These are phyloP conservation scores for Lentinula sp. DNA, from an alignment of 768 basidiomycete species.

Conservation along the genomic window DNA sequence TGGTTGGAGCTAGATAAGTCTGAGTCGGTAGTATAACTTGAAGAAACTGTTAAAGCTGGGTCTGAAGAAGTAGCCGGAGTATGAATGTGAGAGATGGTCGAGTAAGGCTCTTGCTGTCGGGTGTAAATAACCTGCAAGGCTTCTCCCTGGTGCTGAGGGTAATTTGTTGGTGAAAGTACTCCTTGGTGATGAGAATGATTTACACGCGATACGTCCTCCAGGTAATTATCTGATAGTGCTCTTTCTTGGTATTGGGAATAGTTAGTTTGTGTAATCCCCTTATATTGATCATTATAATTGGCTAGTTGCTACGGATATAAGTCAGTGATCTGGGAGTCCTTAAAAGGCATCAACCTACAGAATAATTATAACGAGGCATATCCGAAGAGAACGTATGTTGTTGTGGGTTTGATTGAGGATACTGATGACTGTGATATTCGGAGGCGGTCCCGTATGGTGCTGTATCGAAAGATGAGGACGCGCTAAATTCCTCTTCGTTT, in stretches of 20 bases:
- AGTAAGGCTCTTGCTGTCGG: neutral
- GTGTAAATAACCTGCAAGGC: neutral
- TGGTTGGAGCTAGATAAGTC: neutral
- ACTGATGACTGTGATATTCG: neutral
- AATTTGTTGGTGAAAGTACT: neutral
- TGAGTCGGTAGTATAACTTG: neutral
- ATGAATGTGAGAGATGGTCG: neutral
- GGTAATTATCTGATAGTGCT: neutral
- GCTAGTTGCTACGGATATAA: neutral
- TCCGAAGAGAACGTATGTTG: neutral
- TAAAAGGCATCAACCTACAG: neutral
- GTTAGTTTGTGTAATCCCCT: neutral
- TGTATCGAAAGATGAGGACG: neutral
- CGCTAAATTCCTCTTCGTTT: neutral
- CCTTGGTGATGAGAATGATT: neutral
- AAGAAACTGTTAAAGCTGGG: neutral
- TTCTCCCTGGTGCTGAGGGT: neutral
- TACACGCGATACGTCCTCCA: neutral
- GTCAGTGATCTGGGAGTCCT: neutral
- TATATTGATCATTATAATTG: neutral
- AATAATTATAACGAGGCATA: constrained; percentile 1
- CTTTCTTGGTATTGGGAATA: neutral
- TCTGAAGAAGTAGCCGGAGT: neutral
- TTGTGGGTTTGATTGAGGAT: neutral
- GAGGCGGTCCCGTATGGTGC: neutral